A percentile compares a stretch with the other conserved stretches of the same genome.
Evolutionary conservation across 306 rosid species (phyloP).

Genomic region (Cucurbita argyrosperma): DNA sequence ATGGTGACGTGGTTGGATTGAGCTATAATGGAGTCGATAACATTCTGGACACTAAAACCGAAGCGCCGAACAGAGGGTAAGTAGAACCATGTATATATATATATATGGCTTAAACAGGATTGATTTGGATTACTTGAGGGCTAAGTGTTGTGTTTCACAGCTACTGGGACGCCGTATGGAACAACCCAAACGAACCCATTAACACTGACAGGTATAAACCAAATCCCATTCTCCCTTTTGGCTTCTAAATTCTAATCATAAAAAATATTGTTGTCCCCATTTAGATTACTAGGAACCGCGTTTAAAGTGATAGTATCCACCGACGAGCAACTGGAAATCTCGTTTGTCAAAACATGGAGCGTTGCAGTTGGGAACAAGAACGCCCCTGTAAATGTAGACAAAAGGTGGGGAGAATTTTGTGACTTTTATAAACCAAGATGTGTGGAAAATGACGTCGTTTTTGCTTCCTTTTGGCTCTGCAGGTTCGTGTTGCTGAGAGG

Average conservation of each 20-base stretch:
- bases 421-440: background rate
- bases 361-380: slow-evolving; percentile 1
- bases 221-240: background rate
- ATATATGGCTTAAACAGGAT: background rate
- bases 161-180: slow-evolving; percentile 63
- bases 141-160: slow-evolving; percentile 10
- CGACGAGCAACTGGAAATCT: slow-evolving; percentile 41
- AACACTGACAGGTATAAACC: slow-evolving; percentile 22
- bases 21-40: slow-evolving; percentile 29
- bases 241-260: background rate
- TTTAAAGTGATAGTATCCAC: slow-evolving; percentile 14
- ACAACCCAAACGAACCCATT: background rate
- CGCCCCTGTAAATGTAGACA: slow-evolving; percentile 48
- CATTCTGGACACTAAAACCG: slow-evolving; percentile 21
- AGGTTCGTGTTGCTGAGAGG: slow-evolving; percentile 53
- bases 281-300: slow-evolving; percentile 29
- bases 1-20: slow-evolving; percentile 38
- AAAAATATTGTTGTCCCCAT: background rate
- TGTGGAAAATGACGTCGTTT: background rate
- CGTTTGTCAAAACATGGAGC: slow-evolving; percentile 43
- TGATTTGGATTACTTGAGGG: too few relatives aligned
- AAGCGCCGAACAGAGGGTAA: slow-evolving; percentile 39
- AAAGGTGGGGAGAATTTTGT: slow-evolving; percentile 23
- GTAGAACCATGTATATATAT: background rate
- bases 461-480: background rate